Percentiles rank a stretch among this genome's conserved stretches.
Conservation (phyloP, 2,329 filamentous ascomycete species). For the Amauroascus niger region DNA sequence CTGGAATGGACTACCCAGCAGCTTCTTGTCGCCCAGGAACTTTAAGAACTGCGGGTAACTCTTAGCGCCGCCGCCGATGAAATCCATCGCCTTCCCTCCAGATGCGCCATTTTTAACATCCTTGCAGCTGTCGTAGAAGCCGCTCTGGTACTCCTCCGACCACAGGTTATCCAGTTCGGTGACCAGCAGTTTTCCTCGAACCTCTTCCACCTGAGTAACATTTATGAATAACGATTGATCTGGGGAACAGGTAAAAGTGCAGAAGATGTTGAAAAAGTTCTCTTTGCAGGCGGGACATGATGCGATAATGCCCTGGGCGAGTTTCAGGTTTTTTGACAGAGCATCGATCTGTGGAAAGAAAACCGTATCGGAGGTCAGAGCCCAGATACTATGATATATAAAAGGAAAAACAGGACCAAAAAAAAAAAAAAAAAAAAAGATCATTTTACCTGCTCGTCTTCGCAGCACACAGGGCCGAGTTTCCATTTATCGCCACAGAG, state of each 20-base stretch:
- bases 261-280: constrained; percentile 98
- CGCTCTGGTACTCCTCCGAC: constrained; percentile 69
- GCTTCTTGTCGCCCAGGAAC: constrained; percentile 86
- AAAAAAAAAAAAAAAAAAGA: too few species aligned
- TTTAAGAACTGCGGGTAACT: constrained; percentile 80
- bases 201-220: constrained; percentile 61
- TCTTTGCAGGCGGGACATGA: constrained; percentile 94
- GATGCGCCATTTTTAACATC: constrained; percentile 96
- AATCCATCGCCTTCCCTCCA: constrained; percentile 85
- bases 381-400: too few species aligned
- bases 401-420: too few species aligned
- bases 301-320: constrained; percentile 78
- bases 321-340: constrained; percentile 73
- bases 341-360: constrained; percentile 53
- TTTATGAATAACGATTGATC: constrained; percentile 95
- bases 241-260: constrained; percentile 94
- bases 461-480: constrained; percentile 75
- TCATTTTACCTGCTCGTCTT: constrained; percentile 59
- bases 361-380: neutral
- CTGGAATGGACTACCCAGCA: constrained; percentile 87
- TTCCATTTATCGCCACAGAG: constrained; percentile 85
- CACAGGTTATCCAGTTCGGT: constrained; percentile 86
- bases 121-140: constrained; percentile 95
- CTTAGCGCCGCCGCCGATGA: constrained; percentile 91
- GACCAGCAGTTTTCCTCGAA: constrained; percentile 54